Percentiles rank a stretch among this genome's conserved stretches.
Evolutionary conservation across 139 green algal species (phyloP).

Genomic region (Coccomyxa sp.): DNA sequence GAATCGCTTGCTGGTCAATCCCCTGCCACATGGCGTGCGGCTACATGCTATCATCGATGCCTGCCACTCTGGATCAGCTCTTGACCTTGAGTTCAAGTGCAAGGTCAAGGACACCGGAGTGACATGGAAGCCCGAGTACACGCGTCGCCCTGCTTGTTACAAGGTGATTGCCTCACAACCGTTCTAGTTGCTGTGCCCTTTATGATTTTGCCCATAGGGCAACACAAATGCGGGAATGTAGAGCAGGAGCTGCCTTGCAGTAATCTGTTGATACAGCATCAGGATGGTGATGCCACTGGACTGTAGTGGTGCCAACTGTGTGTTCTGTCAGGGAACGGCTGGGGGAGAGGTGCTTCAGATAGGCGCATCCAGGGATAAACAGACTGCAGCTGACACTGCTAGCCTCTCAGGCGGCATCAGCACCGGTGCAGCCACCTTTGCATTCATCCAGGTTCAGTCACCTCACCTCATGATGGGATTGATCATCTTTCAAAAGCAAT

Average conservation of each 20-base stretch:
- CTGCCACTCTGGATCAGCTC: slow-evolving; percentile 58
- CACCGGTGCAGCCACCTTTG: slow-evolving; percentile 77
- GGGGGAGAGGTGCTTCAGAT: slow-evolving; percentile 71
- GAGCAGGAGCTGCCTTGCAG: too few species aligned
- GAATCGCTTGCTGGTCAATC: slow-evolving; percentile 49
- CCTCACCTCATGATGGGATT: not conserved
- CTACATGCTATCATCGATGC: slow-evolving; percentile 79
- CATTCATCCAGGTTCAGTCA: not conserved
- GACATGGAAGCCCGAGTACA: slow-evolving; percentile 54
- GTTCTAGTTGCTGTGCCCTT: too few species aligned
- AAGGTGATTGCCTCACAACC: slow-evolving; percentile 9
- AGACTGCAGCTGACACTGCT: slow-evolving; percentile 52
- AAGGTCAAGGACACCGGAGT: slow-evolving; percentile 36
- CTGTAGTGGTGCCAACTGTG: not conserved
- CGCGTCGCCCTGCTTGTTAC: not conserved
- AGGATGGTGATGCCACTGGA: too few species aligned
- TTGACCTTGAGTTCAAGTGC: slow-evolving; percentile 68
- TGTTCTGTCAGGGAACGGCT: slow-evolving; percentile 41
- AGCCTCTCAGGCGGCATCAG: slow-evolving; percentile 22
- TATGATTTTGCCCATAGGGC: too few species aligned
- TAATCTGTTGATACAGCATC: too few species aligned
- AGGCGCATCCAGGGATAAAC: slow-evolving; percentile 58
- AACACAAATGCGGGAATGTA: too few species aligned
- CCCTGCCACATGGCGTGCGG: slow-evolving; percentile 37
- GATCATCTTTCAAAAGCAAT: not conserved